Conservation (phyloP, 106 monocot species). For the Dendrobium catenatum region DNA sequence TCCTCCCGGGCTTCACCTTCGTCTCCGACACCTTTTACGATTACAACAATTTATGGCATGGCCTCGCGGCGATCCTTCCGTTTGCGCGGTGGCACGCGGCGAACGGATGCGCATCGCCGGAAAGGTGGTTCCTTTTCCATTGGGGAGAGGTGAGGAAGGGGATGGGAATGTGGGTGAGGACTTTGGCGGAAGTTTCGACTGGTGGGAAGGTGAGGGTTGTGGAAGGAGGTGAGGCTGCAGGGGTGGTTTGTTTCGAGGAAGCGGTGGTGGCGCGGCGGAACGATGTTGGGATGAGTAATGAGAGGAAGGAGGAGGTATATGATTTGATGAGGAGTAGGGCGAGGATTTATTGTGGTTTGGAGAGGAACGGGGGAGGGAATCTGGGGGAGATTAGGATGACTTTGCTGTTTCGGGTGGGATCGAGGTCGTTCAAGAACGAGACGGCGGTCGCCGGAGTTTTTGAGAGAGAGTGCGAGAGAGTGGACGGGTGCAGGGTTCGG, state of each 20-base stretch:
- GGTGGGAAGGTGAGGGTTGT: constrained; percentile 15
- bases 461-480: constrained; percentile 37
- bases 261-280: constrained; percentile 68
- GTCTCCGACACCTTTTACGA: constrained; percentile 38
- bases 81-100: constrained; percentile 29
- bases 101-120: constrained; percentile 21
- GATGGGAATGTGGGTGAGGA: constrained; percentile 27
- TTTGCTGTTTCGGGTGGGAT: constrained; percentile 39
- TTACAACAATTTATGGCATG: constrained; percentile 43
- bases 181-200: constrained; percentile 19
- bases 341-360: constrained; percentile 43
- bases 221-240: neutral
- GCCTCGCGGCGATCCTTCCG: constrained; percentile 24
- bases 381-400: constrained; percentile 23
- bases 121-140: constrained; percentile 40
- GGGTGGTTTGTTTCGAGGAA: constrained; percentile 42
- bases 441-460: constrained; percentile 40
- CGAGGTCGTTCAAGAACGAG: constrained; percentile 68
- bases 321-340: constrained; percentile 70
- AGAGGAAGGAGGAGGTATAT: constrained; percentile 24
- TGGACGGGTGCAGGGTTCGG: constrained; percentile 37
- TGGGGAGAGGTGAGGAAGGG: constrained; percentile 28
- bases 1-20: constrained; percentile 25
- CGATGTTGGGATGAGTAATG: constrained; percentile 30
- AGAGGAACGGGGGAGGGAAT: neutral